Evolutionary conservation across 768 basidiomycete genomes (phyloP).

Genomic region (Tricholoma bakamatsutake): DNA sequence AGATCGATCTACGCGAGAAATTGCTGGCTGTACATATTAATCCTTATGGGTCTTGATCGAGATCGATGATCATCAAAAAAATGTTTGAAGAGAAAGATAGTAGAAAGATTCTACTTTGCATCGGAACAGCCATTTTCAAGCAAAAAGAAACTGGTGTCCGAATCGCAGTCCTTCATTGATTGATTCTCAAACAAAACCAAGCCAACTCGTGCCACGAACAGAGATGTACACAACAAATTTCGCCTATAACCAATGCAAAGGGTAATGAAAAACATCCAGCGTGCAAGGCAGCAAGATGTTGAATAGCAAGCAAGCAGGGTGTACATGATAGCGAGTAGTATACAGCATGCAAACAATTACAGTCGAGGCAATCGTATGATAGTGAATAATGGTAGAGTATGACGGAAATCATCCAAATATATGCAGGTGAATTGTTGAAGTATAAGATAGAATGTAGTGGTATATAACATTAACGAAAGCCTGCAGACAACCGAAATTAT

Average conservation of each 20-base stretch:
- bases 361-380: background rate
- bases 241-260: background rate
- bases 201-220: background rate
- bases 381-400: too few species aligned
- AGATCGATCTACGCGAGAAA: background rate
- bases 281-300: background rate
- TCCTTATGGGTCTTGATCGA: background rate
- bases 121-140: background rate
- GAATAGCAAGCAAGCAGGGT: background rate
- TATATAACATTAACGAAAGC: background rate
- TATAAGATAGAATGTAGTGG: slow-evolving; percentile 9
- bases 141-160: background rate
- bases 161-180: background rate
- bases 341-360: slow-evolving; percentile 3
- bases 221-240: background rate
- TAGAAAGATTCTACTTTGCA: background rate
- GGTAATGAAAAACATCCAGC: background rate
- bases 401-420: slow-evolving; percentile 7
- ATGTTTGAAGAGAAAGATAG: background rate
- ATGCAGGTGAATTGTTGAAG: slow-evolving; percentile 11
- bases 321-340: background rate
- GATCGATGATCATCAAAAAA: slow-evolving; percentile 1
- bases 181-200: background rate
- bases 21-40: background rate
- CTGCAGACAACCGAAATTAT: slow-evolving; percentile 1